Base-by-base conservation (phyloP, 2,329 filamentous ascomycete species). In the Ceratocystis alfenasii region DNA sequence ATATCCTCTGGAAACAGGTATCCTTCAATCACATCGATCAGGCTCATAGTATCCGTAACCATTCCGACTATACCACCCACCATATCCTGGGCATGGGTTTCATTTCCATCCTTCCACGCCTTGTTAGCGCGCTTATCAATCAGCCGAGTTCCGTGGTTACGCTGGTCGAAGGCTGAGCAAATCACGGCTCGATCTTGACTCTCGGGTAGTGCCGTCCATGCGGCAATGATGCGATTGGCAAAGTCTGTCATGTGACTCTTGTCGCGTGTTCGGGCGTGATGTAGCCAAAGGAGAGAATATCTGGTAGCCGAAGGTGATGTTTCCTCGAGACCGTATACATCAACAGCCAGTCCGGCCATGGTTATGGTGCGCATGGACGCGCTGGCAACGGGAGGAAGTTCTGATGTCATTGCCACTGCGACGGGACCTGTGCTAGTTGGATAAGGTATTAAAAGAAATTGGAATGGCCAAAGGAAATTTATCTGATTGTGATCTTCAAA, bases 71-170 rank as follows among this genome's bases (percentile, higher is more conserved):
- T 87, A 68, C 85, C 83, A 36, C 83, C 85, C 73, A 94, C 91
- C 91, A 99, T 96, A 74, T 99, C 94, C 73, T 90, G 85, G 0
- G 91, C 93, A 77, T 97, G 94, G 5, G 80, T 83, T 45, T 81
- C 78, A 73, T 96, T 96, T 36, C 90, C 91, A 46, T 83, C 76
- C 55, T 61, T 63, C 93, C 92, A 97, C 3, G 87, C 81, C 70
- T 87, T 79, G 74, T 96, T 97, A 30, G 87, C 85, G 20, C 80
- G 70, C 6, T 82, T 76, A 70, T 87, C 81, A 1, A 93, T 83
- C 67, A 85, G 75, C 65, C 94, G 79, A 2, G 83, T 81, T 30
- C 94, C 94, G 75, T 97, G 94, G 74, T 97, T 97, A 59, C 93
- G 83, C 78, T 96, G 91, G 76, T 97, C 94, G 74, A 96, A 95